Evolutionary conservation across 2,329 filamentous ascomycete genomes (phyloP), one percentile per base, ranked within the genome.

Genomic region (Botrytis byssoidea): DNA sequence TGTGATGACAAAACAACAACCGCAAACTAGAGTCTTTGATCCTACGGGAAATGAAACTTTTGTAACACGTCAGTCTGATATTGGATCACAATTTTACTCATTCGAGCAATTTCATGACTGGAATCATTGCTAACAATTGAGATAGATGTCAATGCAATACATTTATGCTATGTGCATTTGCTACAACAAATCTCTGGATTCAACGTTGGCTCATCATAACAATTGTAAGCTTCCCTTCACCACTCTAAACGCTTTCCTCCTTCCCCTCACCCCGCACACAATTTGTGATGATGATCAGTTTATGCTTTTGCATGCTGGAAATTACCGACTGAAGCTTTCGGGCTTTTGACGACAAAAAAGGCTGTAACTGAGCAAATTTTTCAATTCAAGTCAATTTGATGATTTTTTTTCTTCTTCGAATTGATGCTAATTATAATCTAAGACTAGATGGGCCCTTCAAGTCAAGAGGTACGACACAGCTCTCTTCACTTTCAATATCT

Each of bases 1-100:
- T 83, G 82, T 94, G 93, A 95, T 95, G 93, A 95, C 90, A 94
- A 85, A 83, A 83, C 86, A 85, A 87, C 88, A 91, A 94, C 92
- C 92, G 89, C 91, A 91, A 95, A 95, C 93, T 97, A 97, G 93
- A 97, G 93, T 97, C 93, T 97, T 96, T 96, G 93, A 97, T 90
- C 92, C 86, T 83, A 82, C 83, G 87, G 90, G 87, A 85, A 88
- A 91, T 95, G 93, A 95, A 95, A 95, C 91, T 89, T 87, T 79
- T 89, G 90, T 93, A 91, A 89, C 91, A 95, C 92, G 93, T 96
- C 93, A 96, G 93, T 94, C 93, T 96, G 93, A 96, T 83, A 82
- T 82, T 74, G 44, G 69, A 69, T 74, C 42, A 71, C 48, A 29
- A 66, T 44, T 55, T 42, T 18, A 42, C 57, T 60, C 37, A 51